Evolutionary conservation across 441 rosid species (phyloP).

Genomic region (Flueggea neowawraea): DNA sequence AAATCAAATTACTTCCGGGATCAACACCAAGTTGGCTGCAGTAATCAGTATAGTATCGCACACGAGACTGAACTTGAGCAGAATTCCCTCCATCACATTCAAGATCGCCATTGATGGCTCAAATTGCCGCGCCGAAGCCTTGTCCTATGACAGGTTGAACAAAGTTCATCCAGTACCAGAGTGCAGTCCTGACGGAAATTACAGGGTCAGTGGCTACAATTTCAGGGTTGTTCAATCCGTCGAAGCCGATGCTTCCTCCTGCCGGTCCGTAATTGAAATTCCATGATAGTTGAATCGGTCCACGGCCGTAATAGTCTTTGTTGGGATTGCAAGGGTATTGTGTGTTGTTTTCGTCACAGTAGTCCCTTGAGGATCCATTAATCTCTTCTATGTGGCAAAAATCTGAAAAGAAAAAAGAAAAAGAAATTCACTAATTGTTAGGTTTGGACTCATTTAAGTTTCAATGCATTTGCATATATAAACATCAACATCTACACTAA

Average conservation of each 20-base stretch:
- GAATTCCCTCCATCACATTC: constrained; percentile 55
- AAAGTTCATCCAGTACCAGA: constrained; percentile 60
- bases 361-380: constrained; percentile 32
- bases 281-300: constrained; percentile 65
- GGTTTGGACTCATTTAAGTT: not conserved
- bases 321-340: constrained; percentile 54
- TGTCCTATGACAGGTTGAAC: constrained; percentile 44
- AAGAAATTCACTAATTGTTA: not conserved
- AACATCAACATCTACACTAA: too few species aligned
- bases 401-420: constrained; percentile 22
- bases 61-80: constrained; percentile 38
- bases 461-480: too few species aligned
- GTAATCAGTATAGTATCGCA: constrained; percentile 42
- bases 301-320: constrained; percentile 54
- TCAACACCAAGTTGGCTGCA: constrained; percentile 55
- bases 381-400: constrained; percentile 56
- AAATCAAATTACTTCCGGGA: constrained; percentile 51
- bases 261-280: constrained; percentile 47
- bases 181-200: constrained; percentile 50
- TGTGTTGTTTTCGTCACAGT: constrained; percentile 36
- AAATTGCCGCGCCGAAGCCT: constrained; percentile 68
- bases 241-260: constrained; percentile 37
- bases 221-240: constrained; percentile 51
- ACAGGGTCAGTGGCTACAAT: constrained; percentile 46
- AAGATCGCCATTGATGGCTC: constrained; percentile 49